Evolutionary conservation across 345 rosid species (phyloP), one percentile per base, ranked within the genome.

Genomic region (Turritis glabra): DNA sequence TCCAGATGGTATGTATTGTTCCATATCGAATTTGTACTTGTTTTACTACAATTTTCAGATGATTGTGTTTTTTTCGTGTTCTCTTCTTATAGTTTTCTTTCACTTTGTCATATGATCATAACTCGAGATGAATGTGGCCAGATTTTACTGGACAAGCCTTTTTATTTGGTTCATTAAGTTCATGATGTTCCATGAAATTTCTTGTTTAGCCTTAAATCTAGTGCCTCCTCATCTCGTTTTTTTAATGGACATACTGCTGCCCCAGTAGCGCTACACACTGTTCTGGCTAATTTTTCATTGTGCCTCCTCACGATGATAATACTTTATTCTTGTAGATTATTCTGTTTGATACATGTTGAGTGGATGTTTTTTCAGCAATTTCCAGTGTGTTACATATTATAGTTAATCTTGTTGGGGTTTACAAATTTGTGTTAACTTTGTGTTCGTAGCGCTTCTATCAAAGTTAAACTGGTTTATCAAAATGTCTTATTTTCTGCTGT

Each of bases 1-100:
- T 85, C 92, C 76, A 80, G 79, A 63, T 95, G 99, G 99, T 95
- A 95, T 38, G 51, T 68, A 23, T 52, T 26, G 26, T 77, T 51
- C 29, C 62, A 53, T 62, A 64, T 27, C 14, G 26, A 64, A 46
- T 12, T 14, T 54, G 41, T 44, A 70, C 30, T 50, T 67, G 67
- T 38, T 57, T 75, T 7, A 18, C 11, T 67, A 4, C 51, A 58
- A 40, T 5, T 37, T 21, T 10, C 12, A 37, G 46, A 21, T 51
- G 63, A 48, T 33, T 4, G 19, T 48, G 29, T 17, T 38, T 32
- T 59, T 44, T 33, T 18, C 14, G 17, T 7, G 27, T 47, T 32
- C 35, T 43, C 50, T 44, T 58, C 19, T 40, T 32, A 7, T 37
- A 22, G 18, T 23, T 37, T 53, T 27, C 8, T 30, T 30, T 27